Base-by-base conservation (phyloP, 805 yeast genomes). In the Metschnikowia noctiluminum region DNA sequence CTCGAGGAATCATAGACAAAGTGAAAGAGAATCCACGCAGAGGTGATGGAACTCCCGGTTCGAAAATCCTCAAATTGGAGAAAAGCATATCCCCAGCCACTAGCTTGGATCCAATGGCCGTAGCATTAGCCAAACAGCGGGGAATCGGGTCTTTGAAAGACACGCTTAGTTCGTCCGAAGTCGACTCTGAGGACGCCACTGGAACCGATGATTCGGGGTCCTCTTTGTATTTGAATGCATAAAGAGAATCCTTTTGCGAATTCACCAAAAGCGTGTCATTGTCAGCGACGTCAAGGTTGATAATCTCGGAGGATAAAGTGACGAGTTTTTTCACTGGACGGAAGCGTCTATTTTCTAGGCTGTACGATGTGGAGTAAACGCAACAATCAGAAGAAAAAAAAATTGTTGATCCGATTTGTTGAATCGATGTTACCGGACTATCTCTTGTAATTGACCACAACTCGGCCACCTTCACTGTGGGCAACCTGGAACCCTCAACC, bases 31-130 rank as follows among this genome's bases (percentile, higher is more conserved):
- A 53, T 27, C 13, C 47, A 16, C 15, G 38, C 15, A 28, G 50
- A 44, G 9, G 46, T 37, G 35, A 3, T 8, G 38, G n/a, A 10
- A 10, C 8, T 36, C 36, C 21, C 7, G 52, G 43, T 38, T 60
- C 61, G 50, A 70, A 52, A 0, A 71, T 49, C 7, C 65, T 43
- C 14, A 73, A 39, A 7, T 69, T 55, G 0, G 74, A 69, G 46
- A 66, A 69, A 4, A 66, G 57, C 47, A 69, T 71, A 48, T 71
- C 75, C 3, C 70, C 68, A 0, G 66, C 65, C 9, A 68, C 54
- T 1, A 66, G 52, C n/a, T 58, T 57, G 1, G 51, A 36, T 3
- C 55, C 57, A 27, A 65, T 38, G 13, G 51, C 50, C 0, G 67
- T 57, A 32, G 63, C 71, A 45, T 68, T 72, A 8, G 68, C 62